phyloP scores from a whole-genome alignment of 768 basidiomycete genomes.

The Kondoa subrosea region DNA sequence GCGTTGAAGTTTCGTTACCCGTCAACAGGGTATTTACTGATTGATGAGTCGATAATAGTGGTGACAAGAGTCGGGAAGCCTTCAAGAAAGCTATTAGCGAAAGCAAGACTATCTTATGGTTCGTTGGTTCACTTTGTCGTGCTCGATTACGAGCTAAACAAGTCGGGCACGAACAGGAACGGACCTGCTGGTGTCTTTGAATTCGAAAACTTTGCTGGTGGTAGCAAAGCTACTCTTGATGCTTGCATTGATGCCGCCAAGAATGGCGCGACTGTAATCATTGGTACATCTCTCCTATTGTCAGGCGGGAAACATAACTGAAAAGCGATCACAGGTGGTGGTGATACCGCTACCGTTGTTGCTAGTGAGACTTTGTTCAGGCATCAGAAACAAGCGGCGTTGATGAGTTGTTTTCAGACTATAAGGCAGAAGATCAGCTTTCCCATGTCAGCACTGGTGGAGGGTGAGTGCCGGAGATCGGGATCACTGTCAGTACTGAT shows the following conservation, averaged over 20 bases:
- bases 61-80: conserved; percentile 61
- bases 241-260: conserved; percentile 71
- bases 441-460: conserved; percentile 93
- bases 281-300: conserved; percentile 47
- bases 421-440: conserved; percentile 64
- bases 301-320: not conserved
- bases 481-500: not conserved
- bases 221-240: conserved; percentile 66
- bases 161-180: conserved; percentile 16
- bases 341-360: conserved; percentile 77
- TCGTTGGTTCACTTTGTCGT: not conserved
- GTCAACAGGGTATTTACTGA: not conserved
- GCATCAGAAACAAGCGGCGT: not conserved
- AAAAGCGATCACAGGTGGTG: conserved; percentile 29
- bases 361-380: not conserved
- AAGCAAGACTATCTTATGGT: conserved; percentile 89
- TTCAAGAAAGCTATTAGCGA: conserved; percentile 65
- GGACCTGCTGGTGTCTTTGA: conserved; percentile 97
- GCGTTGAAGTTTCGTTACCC: not conserved
- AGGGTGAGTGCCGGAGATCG: conserved; percentile 8
- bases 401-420: conserved; percentile 32
- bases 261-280: conserved; percentile 76
- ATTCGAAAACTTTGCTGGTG: conserved; percentile 73
- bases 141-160: not conserved
- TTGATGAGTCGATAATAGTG: conserved; percentile 28